Evolutionary conservation across 257 asterid genomes (phyloP).

Genomic region (Sherardia arvensis): DNA sequence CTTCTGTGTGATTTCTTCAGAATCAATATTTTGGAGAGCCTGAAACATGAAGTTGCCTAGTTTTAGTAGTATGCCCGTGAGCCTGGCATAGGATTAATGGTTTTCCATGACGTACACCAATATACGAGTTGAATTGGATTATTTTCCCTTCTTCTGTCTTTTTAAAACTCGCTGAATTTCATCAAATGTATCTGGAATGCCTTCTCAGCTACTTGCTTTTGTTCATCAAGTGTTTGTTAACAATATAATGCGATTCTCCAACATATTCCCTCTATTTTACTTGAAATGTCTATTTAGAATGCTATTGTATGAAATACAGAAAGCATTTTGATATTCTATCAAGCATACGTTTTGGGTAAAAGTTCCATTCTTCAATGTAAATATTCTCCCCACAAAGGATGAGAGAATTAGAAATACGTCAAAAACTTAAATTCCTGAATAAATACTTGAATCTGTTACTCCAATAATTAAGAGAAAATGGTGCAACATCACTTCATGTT

Average conservation of each 20-base stretch:
- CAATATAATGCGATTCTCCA: no score
- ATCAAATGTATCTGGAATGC: not conserved
- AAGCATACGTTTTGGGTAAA: not conserved
- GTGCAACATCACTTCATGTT: not conserved
- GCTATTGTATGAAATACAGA: not conserved
- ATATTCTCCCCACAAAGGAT: not conserved
- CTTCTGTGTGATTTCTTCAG: not conserved
- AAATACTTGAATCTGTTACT: not conserved
- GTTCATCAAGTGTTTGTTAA: no score
- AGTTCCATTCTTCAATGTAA: not conserved
- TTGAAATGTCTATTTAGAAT: no score
- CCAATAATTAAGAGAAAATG: not conserved
- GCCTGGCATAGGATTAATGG: not conserved
- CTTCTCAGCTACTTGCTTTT: conserved; percentile 5
- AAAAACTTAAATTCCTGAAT: not conserved
- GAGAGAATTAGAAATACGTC: not conserved
- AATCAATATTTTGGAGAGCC: not conserved
- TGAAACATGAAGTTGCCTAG: not conserved
- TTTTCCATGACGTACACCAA: not conserved
- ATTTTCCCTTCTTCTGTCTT: not conserved
- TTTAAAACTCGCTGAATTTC: not conserved
- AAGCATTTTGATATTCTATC: not conserved
- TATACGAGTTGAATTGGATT: not conserved
- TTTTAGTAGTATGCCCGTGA: not conserved
- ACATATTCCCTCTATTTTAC: no score